Base-by-base conservation (phyloP, 2,329 filamentous ascomycete genomes). In the Stemphylium vesicarium region DNA sequence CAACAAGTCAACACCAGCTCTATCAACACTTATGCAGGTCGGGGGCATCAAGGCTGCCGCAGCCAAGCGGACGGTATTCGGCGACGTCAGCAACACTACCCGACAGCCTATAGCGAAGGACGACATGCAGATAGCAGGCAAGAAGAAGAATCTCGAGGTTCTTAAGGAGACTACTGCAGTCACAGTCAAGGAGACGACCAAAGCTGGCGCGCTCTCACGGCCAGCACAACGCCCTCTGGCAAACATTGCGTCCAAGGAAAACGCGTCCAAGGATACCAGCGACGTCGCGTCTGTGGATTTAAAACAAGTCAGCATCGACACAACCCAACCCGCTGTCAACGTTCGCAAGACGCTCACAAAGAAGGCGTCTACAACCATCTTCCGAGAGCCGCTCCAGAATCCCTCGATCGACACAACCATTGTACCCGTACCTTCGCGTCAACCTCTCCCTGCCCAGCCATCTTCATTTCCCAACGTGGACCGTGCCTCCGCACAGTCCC, bases 31-130 rank as follows among this genome's bases (percentile, higher is more conserved):
- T 56, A 72, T 82, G 57, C 79, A 82, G 58, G 82, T 80, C 44
- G 82, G 79, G 53, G 82, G 80, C 35, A 76, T 88, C 61, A 91
- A 88, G 75, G 82, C 82, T 49, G 81, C 84, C 45, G 82, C 85
- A 53, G 81, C 87, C 50, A 95, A 93, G 79, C 87, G 92, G 63
- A 87, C 88, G 59, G 91, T 87, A 11, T 92, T 96, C 75, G 90
- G 85, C 44, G 92, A 96, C 73, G 84, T 95, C 58, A 95, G 90
- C 80, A 94, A 93, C 70, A 87, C 83, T 40, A 70, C 81, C 36
- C 76, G 69, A 47, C 66, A 69, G 39, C 68, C 65, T 24, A 26
- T 70, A 59, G 65, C 69, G 51, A 84, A 85, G 65, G 86, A 89
- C 72, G 86, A 89, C 65, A 80, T 79, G 33, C 78, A 78, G 47